Evolutionary conservation across 2,329 filamentous ascomycete genomes (phyloP), one percentile per base, ranked within the genome.

Genomic region (Coccinonectria pachysandricola): DNA sequence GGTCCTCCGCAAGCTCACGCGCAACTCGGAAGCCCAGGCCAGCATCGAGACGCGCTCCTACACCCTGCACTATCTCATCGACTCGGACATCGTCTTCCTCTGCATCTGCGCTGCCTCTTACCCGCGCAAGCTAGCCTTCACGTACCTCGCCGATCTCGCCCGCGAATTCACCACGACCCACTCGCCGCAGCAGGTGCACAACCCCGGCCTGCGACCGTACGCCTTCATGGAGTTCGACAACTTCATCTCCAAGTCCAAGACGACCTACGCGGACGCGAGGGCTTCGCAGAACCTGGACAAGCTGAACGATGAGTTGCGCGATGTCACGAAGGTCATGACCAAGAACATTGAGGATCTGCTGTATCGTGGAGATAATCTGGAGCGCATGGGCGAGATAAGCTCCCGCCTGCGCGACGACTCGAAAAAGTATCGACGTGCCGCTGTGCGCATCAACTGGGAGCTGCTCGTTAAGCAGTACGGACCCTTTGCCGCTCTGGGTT

Each of bases 301-400:
- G 60, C 67, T 98, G 40, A 96, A 98, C 52, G 85, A 95, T 51
- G 92, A 98, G 68, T 72, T 98, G 40, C 80, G 87, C 54, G 91
- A 96, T 58, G 92, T 98, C 29, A 96, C 91, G 2, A 87, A 95
- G 62, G 87, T 98, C 50, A 98, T 98, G 92, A 96, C 87, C 30
- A 96, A 96, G 73, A 98, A 98, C 57, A 96, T 98, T 43, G 91
- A 98, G 65, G 91, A 98, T 56, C 62, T 98, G 50, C 64, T 98
- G 27, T 98, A 98, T 54, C 69, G 92, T 36, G 91, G 91, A 15
- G 91, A 98, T 54, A 91, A 79, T 47, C 60, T 98, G 42, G 91
- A 98, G 61, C 74, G 86, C 48, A 98, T 98, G 91, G 88, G 91
- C 35, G 88, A 96, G 62, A 80, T 95, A 51, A 92, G 82, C 46